A percentile compares a stretch with the other conserved stretches of the same genome.
These are phyloP conservation scores for Geotrichum histeridarum DNA, from an alignment of 1,139 yeast species.

Conservation along the genomic window DNA sequence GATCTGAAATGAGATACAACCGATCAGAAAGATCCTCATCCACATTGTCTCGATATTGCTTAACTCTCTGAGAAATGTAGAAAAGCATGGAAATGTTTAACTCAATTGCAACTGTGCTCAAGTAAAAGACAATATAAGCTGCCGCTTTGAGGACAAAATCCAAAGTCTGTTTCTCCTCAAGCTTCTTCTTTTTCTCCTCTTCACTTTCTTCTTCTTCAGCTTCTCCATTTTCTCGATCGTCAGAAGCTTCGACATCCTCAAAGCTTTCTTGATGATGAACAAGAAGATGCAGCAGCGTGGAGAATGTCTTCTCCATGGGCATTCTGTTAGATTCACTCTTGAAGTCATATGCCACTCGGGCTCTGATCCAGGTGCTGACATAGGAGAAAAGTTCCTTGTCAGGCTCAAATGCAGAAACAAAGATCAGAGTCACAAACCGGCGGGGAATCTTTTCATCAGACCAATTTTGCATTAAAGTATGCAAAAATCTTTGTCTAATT, in stretches of 20 bases:
- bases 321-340: slow-evolving; percentile 23
- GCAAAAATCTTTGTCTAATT: slow-evolving; percentile 54
- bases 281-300: slow-evolving; percentile 62
- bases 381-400: slow-evolving; percentile 46
- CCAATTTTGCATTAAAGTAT: slow-evolving; percentile 50
- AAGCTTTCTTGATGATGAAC: slow-evolving; percentile 71
- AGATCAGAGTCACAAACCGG: slow-evolving; percentile 60
- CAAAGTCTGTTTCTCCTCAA: slow-evolving; percentile 5
- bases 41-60: slow-evolving; percentile 65
- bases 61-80: slow-evolving; percentile 72
- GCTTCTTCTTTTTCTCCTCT: slow-evolving; percentile 25
- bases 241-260: slow-evolving; percentile 39
- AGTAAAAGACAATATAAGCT: slow-evolving; percentile 53
- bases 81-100: slow-evolving; percentile 70
- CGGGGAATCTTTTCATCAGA: slow-evolving; percentile 55
- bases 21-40: slow-evolving; percentile 37
- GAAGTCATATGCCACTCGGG: slow-evolving; percentile 42
- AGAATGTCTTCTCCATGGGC: slow-evolving; percentile 58
- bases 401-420: slow-evolving; percentile 76
- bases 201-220: slow-evolving; percentile 26
- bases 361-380: slow-evolving; percentile 67
- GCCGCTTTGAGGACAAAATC: slow-evolving; percentile 26
- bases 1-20: slow-evolving; percentile 65
- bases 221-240: slow-evolving; percentile 17
- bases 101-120: slow-evolving; percentile 56